These are phyloP conservation scores for Nannochloris sp. DNA, from an alignment of 139 green algal genomes.

Conservation along the genomic window DNA sequence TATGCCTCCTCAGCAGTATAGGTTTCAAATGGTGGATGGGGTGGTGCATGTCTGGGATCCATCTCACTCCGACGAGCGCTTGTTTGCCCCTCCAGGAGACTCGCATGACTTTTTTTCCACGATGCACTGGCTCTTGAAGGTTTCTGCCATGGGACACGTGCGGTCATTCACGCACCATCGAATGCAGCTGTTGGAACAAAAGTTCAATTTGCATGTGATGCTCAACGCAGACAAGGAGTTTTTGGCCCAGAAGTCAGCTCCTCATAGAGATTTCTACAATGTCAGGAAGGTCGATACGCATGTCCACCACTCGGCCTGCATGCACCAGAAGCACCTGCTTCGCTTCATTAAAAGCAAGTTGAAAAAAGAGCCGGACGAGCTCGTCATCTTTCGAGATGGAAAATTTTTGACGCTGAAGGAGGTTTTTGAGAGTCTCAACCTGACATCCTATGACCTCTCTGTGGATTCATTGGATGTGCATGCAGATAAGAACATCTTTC, in stretches of 20 bases:
- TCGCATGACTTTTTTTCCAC: slow-evolving; percentile 89
- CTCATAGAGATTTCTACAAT: slow-evolving; percentile 99
- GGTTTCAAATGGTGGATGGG: slow-evolving; percentile 81
- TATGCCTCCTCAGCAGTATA: background rate
- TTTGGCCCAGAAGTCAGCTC: slow-evolving; percentile 88
- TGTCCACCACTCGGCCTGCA: slow-evolving; percentile 94
- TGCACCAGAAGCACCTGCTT: slow-evolving; percentile 99
- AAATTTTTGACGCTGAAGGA: slow-evolving; percentile 90
- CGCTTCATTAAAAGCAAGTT: slow-evolving; percentile 99
- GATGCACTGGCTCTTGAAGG: slow-evolving; percentile 66
- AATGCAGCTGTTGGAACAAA: slow-evolving; percentile 95
- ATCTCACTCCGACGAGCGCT: background rate
- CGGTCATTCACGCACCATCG: slow-evolving; percentile 89
- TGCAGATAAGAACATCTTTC: slow-evolving; percentile 98
- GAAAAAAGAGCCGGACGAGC: slow-evolving; percentile 93
- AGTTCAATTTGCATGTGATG: slow-evolving; percentile 96
- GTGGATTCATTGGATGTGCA: slow-evolving; percentile 99
- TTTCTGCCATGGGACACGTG: slow-evolving; percentile 61
- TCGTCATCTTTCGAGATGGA: slow-evolving; percentile 85
- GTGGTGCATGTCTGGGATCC: slow-evolving; percentile 68
- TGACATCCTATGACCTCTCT: slow-evolving; percentile 89
- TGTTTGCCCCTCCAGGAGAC: slow-evolving; percentile 50
- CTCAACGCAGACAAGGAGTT: slow-evolving; percentile 98
- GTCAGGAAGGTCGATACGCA: slow-evolving; percentile 88
- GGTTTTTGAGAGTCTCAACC: slow-evolving; percentile 68